Base-by-base conservation (phyloP, 495 filamentous ascomycete genomes). In the Aspergillus haitiensis region DNA sequence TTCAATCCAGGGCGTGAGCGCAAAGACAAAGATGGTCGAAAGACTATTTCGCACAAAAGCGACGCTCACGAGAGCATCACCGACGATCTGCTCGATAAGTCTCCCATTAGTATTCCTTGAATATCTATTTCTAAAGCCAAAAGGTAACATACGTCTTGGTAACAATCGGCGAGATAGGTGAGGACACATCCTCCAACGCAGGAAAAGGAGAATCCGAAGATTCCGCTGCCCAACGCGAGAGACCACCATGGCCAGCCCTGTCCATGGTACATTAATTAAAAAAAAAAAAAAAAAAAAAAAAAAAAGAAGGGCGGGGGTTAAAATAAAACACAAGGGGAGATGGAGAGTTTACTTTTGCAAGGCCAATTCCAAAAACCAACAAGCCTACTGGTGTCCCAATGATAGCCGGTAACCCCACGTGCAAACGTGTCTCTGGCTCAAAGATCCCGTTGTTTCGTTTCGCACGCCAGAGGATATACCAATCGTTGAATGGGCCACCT, bases 401-500 rank as follows among this genome's bases (percentile, higher is more conserved):
- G 9, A 65, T 60, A 9, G 65, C 55, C 3, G 59, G 45, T 10
- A 64, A 33, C 18, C 53, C 42, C 56, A 60, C 35, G 56, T 63
- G 68, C 16, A 72, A 52, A 10, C 71, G 60, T 12, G 59, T 64
- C 49, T 75, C 72, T 5, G 70, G 60, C 48, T 77, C 71, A 48
- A 67, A 66, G 31, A 74, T 57, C 11, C 70, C 72, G 13, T 61
- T 57, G 45, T 68, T 66, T 36, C 66, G 64, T 16, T 70, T 60
- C 11, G 74, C 64, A 33, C 60, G 52, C 13, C 48, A 60, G 10
- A 73, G 59, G 15, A 71, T 59, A 34, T 60, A 68, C 58, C 66
- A 70, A 54, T 77, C 74, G 52, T 67, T 70, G 13, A 75, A 13
- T 0, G 67, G 65, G 12, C 74, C 74, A 7, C 66, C 62, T 37